Conservation (phyloP, 2,329 filamentous ascomycete genomes). For the Aschersonia sp. region DNA sequence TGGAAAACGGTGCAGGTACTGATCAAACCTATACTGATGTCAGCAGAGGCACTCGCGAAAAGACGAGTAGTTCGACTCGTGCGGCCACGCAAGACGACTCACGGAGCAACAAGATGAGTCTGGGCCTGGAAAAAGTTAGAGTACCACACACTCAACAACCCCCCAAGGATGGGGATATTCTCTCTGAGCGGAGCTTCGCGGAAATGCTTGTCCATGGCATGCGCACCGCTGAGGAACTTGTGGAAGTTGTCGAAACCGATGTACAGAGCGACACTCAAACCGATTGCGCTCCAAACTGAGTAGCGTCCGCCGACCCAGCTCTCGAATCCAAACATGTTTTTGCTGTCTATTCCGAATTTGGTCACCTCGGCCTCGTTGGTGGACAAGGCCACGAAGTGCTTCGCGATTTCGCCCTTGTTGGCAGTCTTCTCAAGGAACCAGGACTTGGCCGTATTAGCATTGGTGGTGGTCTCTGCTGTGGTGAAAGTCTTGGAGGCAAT, state of each 20-base stretch:
- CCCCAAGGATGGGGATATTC: slow-evolving; percentile 88
- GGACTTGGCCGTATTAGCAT: slow-evolving; percentile 89
- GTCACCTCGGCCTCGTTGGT: slow-evolving; percentile 91
- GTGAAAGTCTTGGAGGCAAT: slow-evolving; percentile 99
- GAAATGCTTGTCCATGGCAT: slow-evolving; percentile 99
- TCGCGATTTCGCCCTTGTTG: slow-evolving; percentile 76
- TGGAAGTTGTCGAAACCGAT: slow-evolving; percentile 97
- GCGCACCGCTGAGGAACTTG: slow-evolving; percentile 83
- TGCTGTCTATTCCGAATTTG: slow-evolving; percentile 96
- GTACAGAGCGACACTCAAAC: slow-evolving; percentile 84
- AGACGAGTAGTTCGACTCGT: not conserved
- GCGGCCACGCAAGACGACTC: slow-evolving; percentile 25
- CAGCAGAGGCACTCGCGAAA: not conserved
- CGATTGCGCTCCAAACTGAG: slow-evolving; percentile 98
- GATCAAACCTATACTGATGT: slow-evolving; percentile 57
- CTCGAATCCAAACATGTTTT: slow-evolving; percentile 99
- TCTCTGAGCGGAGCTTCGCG: slow-evolving; percentile 74
- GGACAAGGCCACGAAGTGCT: slow-evolving; percentile 96
- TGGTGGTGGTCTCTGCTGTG: slow-evolving; percentile 91
- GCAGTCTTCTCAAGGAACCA: slow-evolving; percentile 83
- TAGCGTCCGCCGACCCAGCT: slow-evolving; percentile 98
- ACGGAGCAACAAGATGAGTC: slow-evolving; percentile 92
- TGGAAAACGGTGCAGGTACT: slow-evolving; percentile 97
- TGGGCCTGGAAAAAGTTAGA: slow-evolving; percentile 97
- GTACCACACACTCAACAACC: slow-evolving; percentile 95